phyloP scores from a whole-genome alignment of 805 yeast genomes.

The Ogataea parapolymorpha region DNA sequence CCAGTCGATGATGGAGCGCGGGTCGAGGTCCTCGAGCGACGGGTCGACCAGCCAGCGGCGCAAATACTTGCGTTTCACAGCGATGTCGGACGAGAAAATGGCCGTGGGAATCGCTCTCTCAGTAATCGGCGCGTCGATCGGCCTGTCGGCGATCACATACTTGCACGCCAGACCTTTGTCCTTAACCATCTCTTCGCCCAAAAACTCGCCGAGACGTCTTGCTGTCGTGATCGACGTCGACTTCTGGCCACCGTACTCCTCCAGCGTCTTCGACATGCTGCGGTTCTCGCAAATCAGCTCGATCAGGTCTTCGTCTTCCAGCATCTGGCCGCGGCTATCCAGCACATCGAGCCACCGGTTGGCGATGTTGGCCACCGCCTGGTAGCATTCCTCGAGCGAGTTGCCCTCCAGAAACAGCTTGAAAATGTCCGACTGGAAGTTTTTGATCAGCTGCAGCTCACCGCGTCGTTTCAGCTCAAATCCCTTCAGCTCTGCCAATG shows the following conservation, averaged over 20 bases:
- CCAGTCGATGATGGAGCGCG: conserved; percentile 91
- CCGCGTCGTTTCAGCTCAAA: conserved; percentile 97
- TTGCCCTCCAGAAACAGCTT: conserved; percentile 86
- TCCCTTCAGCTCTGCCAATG: conserved; percentile 93
- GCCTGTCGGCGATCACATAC: conserved; percentile 82
- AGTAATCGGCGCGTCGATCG: conserved; percentile 84
- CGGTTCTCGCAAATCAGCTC: conserved; percentile 95
- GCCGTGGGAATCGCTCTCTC: conserved; percentile 97
- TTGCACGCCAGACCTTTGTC: conserved; percentile 96
- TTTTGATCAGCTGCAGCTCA: conserved; percentile 87
- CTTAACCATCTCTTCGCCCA: conserved; percentile 94
- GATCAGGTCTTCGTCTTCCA: conserved; percentile 91
- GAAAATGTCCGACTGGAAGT: conserved; percentile 93
- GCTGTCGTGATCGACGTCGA: conserved; percentile 97
- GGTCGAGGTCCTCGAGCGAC: conserved; percentile 74
- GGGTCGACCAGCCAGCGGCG: conserved; percentile 87
- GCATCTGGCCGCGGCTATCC: conserved; percentile 78
- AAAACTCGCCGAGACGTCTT: conserved; percentile 83
- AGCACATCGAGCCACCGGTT: conserved; percentile 94
- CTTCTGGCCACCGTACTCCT: conserved; percentile 85
- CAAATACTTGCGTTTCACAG: conserved; percentile 67
- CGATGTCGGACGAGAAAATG: conserved; percentile 78
- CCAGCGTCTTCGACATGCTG: conserved; percentile 88
- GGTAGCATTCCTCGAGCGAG: conserved; percentile 75
- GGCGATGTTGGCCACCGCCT: conserved; percentile 87